Conservation (phyloP, 192 early-diverging fungal species). For the Podila horticola region DNA sequence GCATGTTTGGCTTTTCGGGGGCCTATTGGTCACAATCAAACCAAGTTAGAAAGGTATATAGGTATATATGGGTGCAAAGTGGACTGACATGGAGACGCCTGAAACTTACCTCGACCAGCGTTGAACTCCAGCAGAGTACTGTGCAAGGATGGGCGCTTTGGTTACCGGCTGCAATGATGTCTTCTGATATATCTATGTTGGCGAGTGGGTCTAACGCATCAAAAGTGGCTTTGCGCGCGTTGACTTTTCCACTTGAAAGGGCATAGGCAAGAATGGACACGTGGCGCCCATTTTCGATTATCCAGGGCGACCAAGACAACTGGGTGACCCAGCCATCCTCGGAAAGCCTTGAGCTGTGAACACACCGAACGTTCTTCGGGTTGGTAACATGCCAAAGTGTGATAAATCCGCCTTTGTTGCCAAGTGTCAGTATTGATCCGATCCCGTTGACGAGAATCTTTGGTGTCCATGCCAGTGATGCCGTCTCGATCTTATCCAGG, state of each 20-base stretch:
- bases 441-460: conserved; percentile 21
- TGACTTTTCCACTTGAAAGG: conserved; percentile 21
- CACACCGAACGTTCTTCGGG: conserved; percentile 14
- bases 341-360: conserved; percentile 14
- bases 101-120: conserved; percentile 4
- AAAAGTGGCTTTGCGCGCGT: conserved; percentile 21
- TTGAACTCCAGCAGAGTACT: conserved; percentile 24
- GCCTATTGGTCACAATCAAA: background rate
- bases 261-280: conserved; percentile 33
- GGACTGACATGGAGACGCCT: background rate
- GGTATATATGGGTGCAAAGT: background rate
- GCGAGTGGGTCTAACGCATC: conserved; percentile 3
- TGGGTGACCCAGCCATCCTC: conserved; percentile 18
- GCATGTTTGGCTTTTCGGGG: background rate
- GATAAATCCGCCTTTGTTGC: conserved; percentile 36
- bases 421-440: conserved; percentile 35
- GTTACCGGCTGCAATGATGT: background rate
- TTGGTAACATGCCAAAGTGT: conserved; percentile 34
- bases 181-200: conserved; percentile 11
- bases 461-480: conserved; percentile 45
- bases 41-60: background rate
- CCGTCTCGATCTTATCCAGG: conserved; percentile 27
- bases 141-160: conserved; percentile 23
- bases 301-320: conserved; percentile 45
- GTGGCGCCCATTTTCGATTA: conserved; percentile 3